Base-by-base conservation (phyloP, 176 grass and related monocot species). In the Typha latifolia region DNA sequence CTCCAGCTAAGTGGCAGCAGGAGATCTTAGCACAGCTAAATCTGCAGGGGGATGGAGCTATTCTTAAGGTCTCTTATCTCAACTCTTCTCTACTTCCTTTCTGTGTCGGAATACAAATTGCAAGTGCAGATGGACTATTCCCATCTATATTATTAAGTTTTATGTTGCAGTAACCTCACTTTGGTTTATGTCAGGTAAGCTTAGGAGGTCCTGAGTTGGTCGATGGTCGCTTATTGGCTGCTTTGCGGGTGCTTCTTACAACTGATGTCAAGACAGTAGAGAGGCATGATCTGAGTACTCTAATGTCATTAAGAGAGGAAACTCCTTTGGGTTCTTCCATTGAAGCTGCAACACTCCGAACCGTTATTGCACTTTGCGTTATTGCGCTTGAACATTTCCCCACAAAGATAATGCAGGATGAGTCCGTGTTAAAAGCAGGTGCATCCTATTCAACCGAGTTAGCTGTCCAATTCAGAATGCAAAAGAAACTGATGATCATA, bases 361-460 rank as follows among this genome's bases (percentile, higher is more conserved):
- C 89, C 24, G 70, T 87, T 32, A 81, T 99, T 68, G 80, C 83
- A 21, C 82, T 99, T 22, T 90, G 79, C 15, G 79, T 87, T 1
- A 77, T 99, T 74, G 84, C 85, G 9, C 85, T 93, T 1, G 81
- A 90, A 47, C 86, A 92, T 70, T 99, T 99, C 69, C 83, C 90
- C 52, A 93, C 94, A 19, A 87, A 99, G 71, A 93, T 99, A 87
- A 99, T 87, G 89, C 77, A 99, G 32, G 94, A 99, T 43, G 81
- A 99, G 53, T 62, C 78, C 12, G 72, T 93, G 18, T 69, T 93
- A 12, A 90, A 74, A 69, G 78, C 67, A 37, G 79, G 74, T 34
- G 65, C 73, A 1, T 68, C 86, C 66, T 37, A 66, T 61, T 80
- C 84, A 62, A 99, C 76, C 19, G 72, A 84, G 51, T 32, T 99